Evolutionary conservation across 2,329 filamentous ascomycete genomes (phyloP), one percentile per base, ranked within the genome.

Genomic region (Mycosphaerella arachidis): DNA sequence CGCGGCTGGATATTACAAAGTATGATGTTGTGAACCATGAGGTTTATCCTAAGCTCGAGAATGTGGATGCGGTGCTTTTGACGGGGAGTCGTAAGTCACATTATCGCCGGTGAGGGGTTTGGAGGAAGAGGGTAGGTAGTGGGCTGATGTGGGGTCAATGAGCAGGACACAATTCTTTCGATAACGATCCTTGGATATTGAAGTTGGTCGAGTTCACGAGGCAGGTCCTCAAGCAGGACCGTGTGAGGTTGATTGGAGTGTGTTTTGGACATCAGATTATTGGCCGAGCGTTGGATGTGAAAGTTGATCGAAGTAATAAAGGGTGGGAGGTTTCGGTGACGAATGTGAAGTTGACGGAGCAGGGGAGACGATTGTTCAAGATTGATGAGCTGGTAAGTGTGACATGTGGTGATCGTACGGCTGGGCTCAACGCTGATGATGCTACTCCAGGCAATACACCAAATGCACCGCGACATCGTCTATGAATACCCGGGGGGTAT

Each of bases 191-290:
- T 0, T 96, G 91, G 91, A 93, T 94, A 64, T 64, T 86, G 46
- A 85, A 83, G 56, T 81, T 96, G 1, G 86, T 91, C 18, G 84
- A 86, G 1, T 96, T 86, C 69, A 85, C 83, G 0, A 77, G 80
- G 54, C 78, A 81, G 64, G 79, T 89, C 3, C 79, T 90, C 35
- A 78, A 79, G 12, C 82, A 87, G 64, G 45, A 78, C 81, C 37
- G 43, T 0, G 83, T 94, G 7, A 83, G 85, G 37, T 75, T 92
- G n/a, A 80, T 96, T 16, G 91, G 91, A 10, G 82, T 94, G 16
- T 96, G 91, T 75, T 96, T 93, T 73, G 91, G 91, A 5, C 91
- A 95, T 73, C 91, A 96, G 77, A 92, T 96, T 68, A 77, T 94
- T 48, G 90, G 84, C 1, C 81, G 91, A 55, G 89, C 90, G 1